A percentile compares a stretch with the other conserved stretches of the same genome.
Conservation (phyloP, 441 rosid genomes). For the Syzygium malaccense region DNA sequence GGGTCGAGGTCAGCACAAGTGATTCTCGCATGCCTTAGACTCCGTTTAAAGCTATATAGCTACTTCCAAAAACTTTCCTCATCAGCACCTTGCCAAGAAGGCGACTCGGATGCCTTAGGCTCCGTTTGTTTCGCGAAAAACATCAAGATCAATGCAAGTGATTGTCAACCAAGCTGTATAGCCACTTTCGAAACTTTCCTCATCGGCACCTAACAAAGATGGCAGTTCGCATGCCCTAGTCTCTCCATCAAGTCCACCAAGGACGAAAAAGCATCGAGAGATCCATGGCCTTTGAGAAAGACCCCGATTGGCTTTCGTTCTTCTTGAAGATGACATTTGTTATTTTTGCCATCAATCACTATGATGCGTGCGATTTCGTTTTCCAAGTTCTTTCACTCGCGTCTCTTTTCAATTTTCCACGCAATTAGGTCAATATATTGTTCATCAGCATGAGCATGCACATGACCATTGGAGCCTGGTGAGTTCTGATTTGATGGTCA, state of each 20-base stretch:
- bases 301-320: background rate
- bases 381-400: background rate
- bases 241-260: background rate
- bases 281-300: background rate
- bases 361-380: background rate
- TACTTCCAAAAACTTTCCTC: background rate
- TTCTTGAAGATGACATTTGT: background rate
- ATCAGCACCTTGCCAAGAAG: background rate
- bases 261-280: background rate
- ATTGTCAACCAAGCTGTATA: background rate
- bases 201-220: background rate
- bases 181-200: background rate
- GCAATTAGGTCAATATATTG: background rate
- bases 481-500: background rate
- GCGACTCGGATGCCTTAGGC: background rate
- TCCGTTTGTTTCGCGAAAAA: background rate
- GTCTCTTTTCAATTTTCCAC: background rate
- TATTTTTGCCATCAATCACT: background rate
- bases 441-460: background rate
- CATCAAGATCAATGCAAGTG: background rate
- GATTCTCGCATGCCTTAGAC: background rate
- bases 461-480: background rate
- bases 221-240: background rate
- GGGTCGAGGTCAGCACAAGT: background rate
- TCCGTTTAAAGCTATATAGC: background rate